Evolutionary conservation across 768 basidiomycete genomes (phyloP).

Genomic region (Trametes cingulata): DNA sequence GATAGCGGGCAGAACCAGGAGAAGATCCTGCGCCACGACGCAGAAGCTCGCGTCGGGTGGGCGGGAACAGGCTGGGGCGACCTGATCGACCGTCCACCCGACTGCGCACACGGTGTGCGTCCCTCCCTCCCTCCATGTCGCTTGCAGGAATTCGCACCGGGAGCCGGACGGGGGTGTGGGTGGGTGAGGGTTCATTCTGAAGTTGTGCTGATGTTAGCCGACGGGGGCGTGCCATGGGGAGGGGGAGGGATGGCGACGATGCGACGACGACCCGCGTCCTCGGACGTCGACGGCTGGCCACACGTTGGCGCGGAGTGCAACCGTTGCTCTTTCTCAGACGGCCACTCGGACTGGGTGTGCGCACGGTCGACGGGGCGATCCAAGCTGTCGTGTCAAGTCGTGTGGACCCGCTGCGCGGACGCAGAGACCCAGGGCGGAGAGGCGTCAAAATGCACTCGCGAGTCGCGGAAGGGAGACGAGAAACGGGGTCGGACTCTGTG

Average conservation of each 20-base stretch:
- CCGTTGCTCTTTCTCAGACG: background rate
- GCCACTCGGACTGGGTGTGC: background rate
- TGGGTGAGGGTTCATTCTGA: too few relatives aligned
- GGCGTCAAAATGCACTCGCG: background rate
- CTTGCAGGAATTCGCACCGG: too few relatives aligned
- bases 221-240: background rate
- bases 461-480: background rate
- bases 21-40: background rate
- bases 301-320: background rate
- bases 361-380: background rate
- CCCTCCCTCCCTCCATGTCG: too few relatives aligned
- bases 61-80: background rate
- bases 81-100: background rate
- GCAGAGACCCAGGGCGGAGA: too few relatives aligned
- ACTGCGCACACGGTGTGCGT: background rate
- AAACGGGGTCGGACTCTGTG: slow-evolving; percentile 3
- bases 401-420: background rate
- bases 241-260: background rate
- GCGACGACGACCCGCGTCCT: too few relatives aligned
- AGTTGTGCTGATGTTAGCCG: background rate
- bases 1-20: background rate
- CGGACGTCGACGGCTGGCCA: background rate
- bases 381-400: background rate
- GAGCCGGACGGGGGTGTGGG: too few relatives aligned
- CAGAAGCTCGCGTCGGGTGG: slow-evolving; percentile 3